Base-by-base conservation (phyloP, 805 yeast species). In the Saitoella complicata region DNA sequence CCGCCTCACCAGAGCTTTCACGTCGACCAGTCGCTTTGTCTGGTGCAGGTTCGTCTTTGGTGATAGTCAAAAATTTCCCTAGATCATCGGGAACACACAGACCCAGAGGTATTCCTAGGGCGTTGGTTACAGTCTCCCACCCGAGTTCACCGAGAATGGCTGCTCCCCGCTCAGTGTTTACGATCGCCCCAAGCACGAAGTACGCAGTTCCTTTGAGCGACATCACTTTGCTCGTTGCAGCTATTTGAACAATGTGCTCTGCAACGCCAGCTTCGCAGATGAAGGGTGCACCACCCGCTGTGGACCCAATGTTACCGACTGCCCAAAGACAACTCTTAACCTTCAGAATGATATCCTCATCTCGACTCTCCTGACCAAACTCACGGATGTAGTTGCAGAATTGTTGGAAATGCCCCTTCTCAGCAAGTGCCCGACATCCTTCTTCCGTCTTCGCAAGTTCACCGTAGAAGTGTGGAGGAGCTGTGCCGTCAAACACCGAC, bases 281-380 rank as follows among this genome's bases (percentile, higher is more conserved):
- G 38, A 78, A 62, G 11, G 69, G 64, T 11, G 80, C 75, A 0
- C 96, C 96, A 43, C 70, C 63, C 7, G 71, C 71, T 1, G 85
- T 73, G 0, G 86, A 73, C 1, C 87, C 87, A 32, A 87, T 75
- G 53, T 78, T 77, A 0, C 95, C 96, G 33, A 84, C 67, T 1
- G 93, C 78, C 96, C 96, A 88, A 34, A 88, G 54, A 33, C 80
- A 73, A 7, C 87, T 82, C 55, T 83, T 84, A 30, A 88, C 59
- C 49, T 69, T 70, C 6, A 64, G 33, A 12, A 66, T 47, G 12
- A 62, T 60, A 5, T 67, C 66, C 5, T 63, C 63, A 13, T 63
- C 68, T 5, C 56, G 36, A 7, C 43, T 39, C 10, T 50, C 53
- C 4, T 43, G 46, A 6, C 49, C 53, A 40, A 58, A 51, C 21